Evolutionary conservation across 1,139 yeast species (phyloP), one percentile per base, ranked within the genome.

Genomic region (Hemisphaericaspora xylofermentans): DNA sequence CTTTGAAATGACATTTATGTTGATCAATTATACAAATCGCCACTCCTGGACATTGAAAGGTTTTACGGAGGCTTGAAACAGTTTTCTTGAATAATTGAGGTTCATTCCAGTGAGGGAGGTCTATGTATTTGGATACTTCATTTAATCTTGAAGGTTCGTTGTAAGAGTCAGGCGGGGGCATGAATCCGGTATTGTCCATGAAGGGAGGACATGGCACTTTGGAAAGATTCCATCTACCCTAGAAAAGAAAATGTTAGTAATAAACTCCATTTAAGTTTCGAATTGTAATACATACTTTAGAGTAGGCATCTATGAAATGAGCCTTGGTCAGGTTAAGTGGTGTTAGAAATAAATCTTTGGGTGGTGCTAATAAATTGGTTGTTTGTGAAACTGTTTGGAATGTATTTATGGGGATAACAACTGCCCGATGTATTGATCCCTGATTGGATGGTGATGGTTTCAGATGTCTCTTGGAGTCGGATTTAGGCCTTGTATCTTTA

Each of bases 221-320:
- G 1, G 86, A 78, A 14, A 84, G 58, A 47, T 82, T 80, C 74
- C 74, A 66, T 49, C 70, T 72, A 2, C 85, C 84, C 63, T 70
- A 33, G 5, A 26, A 10, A 26, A 6, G 8, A 5, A 13, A 26
- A 2, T 26, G 53, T 57, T 54, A 54, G 59, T 53, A 43, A 17
- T n/a, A n/a, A n/a, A 22, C 21, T 12, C 3, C 9, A n/a, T 2
- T n/a, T n/a, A n/a, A n/a, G n/a, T n/a, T n/a, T n/a, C n/a, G n/a
- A n/a, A n/a, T n/a, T n/a, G n/a, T n/a, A 2, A 10, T 24, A 51
- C 56, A 36, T 45, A 58, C 67, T 44, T 60, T 72, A 16, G 84
- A 75, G 51, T 84, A 84, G 3, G 73, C 71, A 45, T 82, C 88
- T 17, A 80, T 57, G 50, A 82, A 84, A 50, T 82, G 83, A 5